Evolutionary conservation across 1,139 yeast species (phyloP).

Genomic region (Diutina ranongensis): DNA sequence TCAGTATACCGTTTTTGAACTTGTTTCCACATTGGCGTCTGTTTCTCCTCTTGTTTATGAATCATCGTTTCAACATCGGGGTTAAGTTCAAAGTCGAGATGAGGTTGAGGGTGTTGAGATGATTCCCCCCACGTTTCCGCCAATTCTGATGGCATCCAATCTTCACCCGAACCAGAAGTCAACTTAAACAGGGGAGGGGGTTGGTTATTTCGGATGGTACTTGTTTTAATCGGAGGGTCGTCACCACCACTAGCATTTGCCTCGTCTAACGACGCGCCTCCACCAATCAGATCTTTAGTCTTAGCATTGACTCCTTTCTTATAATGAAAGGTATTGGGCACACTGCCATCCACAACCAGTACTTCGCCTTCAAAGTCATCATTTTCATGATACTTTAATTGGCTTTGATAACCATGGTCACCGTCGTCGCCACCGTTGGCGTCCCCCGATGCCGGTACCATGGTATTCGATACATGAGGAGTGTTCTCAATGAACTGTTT

Average conservation of each 20-base stretch:
- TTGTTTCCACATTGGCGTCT: not conserved
- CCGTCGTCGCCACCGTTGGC: not conserved
- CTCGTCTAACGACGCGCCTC: conserved; percentile 8
- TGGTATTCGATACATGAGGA: not conserved
- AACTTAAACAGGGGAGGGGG: not conserved
- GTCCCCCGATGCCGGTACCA: too few relatives aligned
- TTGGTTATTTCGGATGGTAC: not conserved
- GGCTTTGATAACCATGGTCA: conserved; percentile 17
- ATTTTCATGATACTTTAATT: conserved; percentile 26
- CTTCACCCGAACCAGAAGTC: not conserved
- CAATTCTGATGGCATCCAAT: not conserved
- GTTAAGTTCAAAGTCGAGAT: not conserved
- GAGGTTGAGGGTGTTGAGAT: not conserved
- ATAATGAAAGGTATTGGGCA: conserved; percentile 36
- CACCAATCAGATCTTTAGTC: conserved; percentile 23
- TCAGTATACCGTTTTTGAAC: not conserved
- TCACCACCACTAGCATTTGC: not conserved
- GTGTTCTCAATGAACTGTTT: conserved; percentile 1
- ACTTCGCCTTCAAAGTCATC: conserved; percentile 19
- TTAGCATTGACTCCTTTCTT: conserved; percentile 37
- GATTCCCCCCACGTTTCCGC: not conserved
- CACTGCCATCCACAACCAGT: conserved; percentile 20
- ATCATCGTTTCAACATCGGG: not conserved
- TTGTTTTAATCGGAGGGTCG: not conserved
- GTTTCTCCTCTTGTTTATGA: not conserved